phyloP scores from a whole-genome alignment of 306 rosid species.

The cucumber (Cucumis sativus) region DNA sequence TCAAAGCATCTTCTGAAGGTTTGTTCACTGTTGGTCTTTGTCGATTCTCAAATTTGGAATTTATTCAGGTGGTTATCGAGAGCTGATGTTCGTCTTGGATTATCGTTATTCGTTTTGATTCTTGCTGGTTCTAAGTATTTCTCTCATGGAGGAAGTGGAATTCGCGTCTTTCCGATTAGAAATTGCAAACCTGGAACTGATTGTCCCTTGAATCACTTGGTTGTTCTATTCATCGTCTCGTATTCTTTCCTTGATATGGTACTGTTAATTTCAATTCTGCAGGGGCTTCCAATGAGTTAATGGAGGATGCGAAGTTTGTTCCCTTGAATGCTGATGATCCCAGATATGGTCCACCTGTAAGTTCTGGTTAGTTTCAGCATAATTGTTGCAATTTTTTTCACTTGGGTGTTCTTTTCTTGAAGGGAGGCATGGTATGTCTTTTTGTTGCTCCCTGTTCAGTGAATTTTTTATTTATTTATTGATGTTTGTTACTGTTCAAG shows the following conservation, averaged over 20 bases:
- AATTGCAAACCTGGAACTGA: no score
- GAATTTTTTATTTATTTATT: not conserved
- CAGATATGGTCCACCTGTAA: slow-evolving; percentile 88
- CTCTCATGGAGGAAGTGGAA: not conserved
- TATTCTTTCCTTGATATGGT: not conserved
- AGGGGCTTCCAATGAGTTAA: slow-evolving; percentile 52
- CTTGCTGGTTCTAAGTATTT: not conserved
- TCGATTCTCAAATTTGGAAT: not conserved
- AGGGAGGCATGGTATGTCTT: not conserved
- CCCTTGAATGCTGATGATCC: slow-evolving; percentile 71
- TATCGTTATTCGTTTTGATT: not conserved
- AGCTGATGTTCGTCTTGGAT: not conserved
- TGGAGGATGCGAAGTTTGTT: slow-evolving; percentile 81
- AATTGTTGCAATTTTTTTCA: not conserved
- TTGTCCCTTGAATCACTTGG: no score
- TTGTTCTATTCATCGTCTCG: no score
- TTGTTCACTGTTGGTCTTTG: not conserved
- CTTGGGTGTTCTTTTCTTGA: not conserved
- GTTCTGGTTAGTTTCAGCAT: slow-evolving; percentile 73
- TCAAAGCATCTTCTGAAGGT: slow-evolving; percentile 56
- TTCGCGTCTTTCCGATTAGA: not conserved
- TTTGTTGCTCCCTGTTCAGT: not conserved
- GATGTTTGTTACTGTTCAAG: not conserved
- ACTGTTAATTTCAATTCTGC: slow-evolving; percentile 6
- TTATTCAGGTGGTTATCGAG: not conserved